These are phyloP conservation scores for Auricularia auricula-judae DNA, from an alignment of 768 basidiomycete species.

Conservation along the genomic window DNA sequence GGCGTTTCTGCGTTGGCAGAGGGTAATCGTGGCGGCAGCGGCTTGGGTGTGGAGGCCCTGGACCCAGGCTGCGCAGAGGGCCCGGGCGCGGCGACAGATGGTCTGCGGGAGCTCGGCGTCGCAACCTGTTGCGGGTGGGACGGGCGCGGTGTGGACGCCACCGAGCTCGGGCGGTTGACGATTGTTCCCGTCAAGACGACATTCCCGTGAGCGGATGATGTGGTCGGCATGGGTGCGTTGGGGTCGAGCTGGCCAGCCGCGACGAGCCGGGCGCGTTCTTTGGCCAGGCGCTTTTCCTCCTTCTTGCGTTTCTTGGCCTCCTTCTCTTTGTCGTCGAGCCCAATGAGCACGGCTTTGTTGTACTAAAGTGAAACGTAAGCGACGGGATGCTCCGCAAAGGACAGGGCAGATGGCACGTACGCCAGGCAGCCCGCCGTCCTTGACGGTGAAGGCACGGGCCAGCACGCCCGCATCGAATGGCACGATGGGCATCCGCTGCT, in stretches of 20 bases:
- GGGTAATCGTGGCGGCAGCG: neutral
- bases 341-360: slow-evolving; percentile 7
- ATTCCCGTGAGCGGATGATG: neutral
- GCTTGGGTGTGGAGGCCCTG: neutral
- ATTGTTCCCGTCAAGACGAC: neutral
- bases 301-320: slow-evolving; percentile 35
- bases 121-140: slow-evolving; percentile 38
- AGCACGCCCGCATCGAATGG: slow-evolving; percentile 59
- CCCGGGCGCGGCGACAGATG: slow-evolving; percentile 38
- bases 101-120: slow-evolving; percentile 63
- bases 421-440: slow-evolving; percentile 21
- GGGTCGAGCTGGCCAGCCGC: slow-evolving; percentile 6
- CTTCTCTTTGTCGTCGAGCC: slow-evolving; percentile 27
- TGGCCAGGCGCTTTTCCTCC: neutral
- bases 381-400: neutral
- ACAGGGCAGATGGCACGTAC: neutral
- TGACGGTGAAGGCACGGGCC: slow-evolving; percentile 61
- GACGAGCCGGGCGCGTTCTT: slow-evolving; percentile 35
- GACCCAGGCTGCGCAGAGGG: neutral
- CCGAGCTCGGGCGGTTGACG: slow-evolving; percentile 8
- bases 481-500: slow-evolving; percentile 51
- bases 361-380: neutral
- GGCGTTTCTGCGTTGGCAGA: slow-evolving; percentile 37
- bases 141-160: slow-evolving; percentile 46
- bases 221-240: neutral